Conservation (phyloP, 495 filamentous ascomycete species). For the Venustampulla echinocandica region DNA sequence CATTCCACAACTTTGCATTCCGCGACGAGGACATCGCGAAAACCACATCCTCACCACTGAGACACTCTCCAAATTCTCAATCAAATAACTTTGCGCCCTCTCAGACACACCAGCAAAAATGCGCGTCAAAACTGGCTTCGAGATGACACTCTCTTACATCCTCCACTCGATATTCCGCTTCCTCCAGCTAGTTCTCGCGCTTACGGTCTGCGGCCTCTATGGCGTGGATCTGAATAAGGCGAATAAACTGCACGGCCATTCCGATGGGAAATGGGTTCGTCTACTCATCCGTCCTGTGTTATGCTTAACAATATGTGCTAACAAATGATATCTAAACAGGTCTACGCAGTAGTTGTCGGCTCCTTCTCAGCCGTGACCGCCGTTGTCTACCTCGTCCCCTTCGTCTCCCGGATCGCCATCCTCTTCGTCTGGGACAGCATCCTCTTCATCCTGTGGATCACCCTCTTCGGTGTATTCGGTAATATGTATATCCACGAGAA, state of each 20-base stretch:
- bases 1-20: too few species aligned
- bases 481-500: constrained; percentile 64
- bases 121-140: constrained; percentile 5
- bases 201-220: constrained; percentile 74
- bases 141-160: constrained; percentile 27
- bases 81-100: too few species aligned
- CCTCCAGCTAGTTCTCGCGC: constrained; percentile 62
- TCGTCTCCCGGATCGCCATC: constrained; percentile 21
- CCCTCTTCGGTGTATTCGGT: constrained; percentile 75
- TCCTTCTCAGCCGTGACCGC: constrained; percentile 52
- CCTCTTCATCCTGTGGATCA: constrained; percentile 67
- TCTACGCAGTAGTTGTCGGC: constrained; percentile 62
- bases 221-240: constrained; percentile 58
- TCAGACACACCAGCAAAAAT: constrained; percentile 1
- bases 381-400: constrained; percentile 52
- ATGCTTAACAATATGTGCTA: background rate
- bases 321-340: constrained; percentile 25
- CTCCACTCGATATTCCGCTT: constrained; percentile 50
- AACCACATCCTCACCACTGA: too few species aligned
- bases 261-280: constrained; percentile 60
- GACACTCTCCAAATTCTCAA: too few species aligned
- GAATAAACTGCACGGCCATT: constrained; percentile 36
- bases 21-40: too few species aligned
- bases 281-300: background rate
- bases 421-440: constrained; percentile 62